Percentiles rank a stretch among this genome's conserved stretches.
Conservation (phyloP, 1,284 basidiomycete species). For the Tranzscheliella williamsii region DNA sequence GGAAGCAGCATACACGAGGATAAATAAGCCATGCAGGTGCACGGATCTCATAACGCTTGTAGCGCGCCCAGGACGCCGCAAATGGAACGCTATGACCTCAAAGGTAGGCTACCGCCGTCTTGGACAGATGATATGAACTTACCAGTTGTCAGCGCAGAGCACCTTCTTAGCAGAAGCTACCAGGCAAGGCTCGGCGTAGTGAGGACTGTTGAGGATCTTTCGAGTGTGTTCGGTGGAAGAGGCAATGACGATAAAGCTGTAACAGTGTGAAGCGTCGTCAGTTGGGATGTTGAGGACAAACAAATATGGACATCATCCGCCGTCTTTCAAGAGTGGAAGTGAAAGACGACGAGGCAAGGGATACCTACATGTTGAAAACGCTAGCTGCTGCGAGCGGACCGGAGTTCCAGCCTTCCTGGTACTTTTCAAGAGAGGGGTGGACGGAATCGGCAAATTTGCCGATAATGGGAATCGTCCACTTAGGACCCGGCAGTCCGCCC, state of each 20-base stretch:
- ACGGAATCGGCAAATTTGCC: slow-evolving; percentile 60
- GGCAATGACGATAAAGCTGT: slow-evolving; percentile 59
- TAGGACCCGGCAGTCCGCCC: slow-evolving; percentile 51
- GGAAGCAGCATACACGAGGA: no score
- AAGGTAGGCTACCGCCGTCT: no score
- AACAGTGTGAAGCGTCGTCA: no score
- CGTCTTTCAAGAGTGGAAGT: no score
- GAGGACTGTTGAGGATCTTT: slow-evolving; percentile 60
- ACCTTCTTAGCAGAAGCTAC: slow-evolving; percentile 90
- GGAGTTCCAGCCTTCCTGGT: slow-evolving; percentile 58
- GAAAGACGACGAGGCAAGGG: background rate
- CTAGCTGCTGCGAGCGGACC: slow-evolving; percentile 59
- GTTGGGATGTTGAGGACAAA: no score
- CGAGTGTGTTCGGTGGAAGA: slow-evolving; percentile 58
- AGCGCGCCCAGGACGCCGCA: no score
- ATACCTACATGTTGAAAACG: slow-evolving; percentile 58
- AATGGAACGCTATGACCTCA: no score
- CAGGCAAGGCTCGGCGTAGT: slow-evolving; percentile 72
- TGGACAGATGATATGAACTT: no score
- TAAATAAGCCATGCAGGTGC: no score
- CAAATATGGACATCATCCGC: no score
- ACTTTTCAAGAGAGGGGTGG: slow-evolving; percentile 57
- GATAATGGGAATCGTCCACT: slow-evolving; percentile 60
- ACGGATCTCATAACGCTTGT: no score
- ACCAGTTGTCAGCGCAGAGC: slow-evolving; percentile 87